phyloP scores from a whole-genome alignment of 345 rosid genomes.

The Rhizophora apiculata region DNA sequence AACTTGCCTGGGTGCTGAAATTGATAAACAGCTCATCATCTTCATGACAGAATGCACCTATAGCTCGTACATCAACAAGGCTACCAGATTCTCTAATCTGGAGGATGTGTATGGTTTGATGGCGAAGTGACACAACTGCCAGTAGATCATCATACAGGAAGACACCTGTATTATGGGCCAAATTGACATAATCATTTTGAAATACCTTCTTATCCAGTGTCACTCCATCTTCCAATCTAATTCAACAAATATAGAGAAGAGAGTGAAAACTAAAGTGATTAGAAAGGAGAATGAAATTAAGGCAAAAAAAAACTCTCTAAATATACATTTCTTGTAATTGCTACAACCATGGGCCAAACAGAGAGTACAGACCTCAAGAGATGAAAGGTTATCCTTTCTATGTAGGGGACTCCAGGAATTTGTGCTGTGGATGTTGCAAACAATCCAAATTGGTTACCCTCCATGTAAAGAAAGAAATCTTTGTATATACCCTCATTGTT shows the following conservation, averaged over 20 bases:
- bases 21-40: conserved; percentile 91
- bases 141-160: conserved; percentile 87
- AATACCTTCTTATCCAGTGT: conserved; percentile 80
- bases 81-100: conserved; percentile 89
- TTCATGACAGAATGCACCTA: conserved; percentile 81
- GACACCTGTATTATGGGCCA: conserved; percentile 77
- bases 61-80: conserved; percentile 82
- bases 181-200: conserved; percentile 71
- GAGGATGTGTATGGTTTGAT: conserved; percentile 81
- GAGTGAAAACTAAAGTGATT: conserved; percentile 5
- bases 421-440: conserved; percentile 91
- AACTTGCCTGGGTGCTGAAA: conserved; percentile 70
- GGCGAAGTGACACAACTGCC: conserved; percentile 79
- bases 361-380: conserved; percentile 53
- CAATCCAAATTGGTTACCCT: conserved; percentile 60
- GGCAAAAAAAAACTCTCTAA: neutral
- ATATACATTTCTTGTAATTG: neutral
- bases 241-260: conserved; percentile 11
- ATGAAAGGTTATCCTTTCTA: conserved; percentile 79
- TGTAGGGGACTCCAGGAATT: conserved; percentile 75
- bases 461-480: conserved; percentile 84
- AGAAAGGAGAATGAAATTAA: neutral
- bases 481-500: conserved; percentile 77
- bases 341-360: neutral
- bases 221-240: conserved; percentile 83